Conservation (phyloP, 164 flowering plant species). For the Piper longum region DNA sequence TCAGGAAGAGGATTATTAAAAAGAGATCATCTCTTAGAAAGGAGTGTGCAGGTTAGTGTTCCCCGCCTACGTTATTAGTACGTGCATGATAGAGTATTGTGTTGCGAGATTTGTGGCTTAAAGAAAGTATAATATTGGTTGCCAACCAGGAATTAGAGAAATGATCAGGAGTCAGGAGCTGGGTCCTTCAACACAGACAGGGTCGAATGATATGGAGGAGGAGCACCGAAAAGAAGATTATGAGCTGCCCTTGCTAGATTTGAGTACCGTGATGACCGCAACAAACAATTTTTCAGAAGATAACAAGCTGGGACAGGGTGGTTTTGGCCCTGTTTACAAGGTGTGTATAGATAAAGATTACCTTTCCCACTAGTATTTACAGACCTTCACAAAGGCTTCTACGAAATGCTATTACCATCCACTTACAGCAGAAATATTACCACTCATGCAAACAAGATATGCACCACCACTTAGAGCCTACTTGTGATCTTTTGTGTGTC, state of each 20-base stretch:
- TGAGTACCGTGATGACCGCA: conserved; percentile 7
- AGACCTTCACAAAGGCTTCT: too few species aligned
- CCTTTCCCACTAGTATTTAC: too few species aligned
- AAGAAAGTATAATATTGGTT: not conserved
- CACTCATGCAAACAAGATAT: too few species aligned
- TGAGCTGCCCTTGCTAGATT: conserved; percentile 8
- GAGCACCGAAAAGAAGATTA: conserved; percentile 4
- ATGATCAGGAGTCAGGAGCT: conserved; percentile 1
- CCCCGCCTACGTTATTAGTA: too few species aligned
- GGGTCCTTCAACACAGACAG: not conserved
- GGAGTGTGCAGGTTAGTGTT: not conserved
- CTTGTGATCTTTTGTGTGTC: too few species aligned
- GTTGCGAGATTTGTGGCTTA: not conserved
- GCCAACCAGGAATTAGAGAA: not conserved
- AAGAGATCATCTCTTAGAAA: not conserved
- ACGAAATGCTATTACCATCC: too few species aligned
- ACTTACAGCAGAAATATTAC: too few species aligned
- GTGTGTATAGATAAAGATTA: conserved; percentile 5
- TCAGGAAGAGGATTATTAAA: not conserved
- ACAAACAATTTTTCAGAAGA: conserved; percentile 13
- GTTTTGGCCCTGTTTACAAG: conserved; percentile 36
- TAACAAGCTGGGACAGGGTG: conserved; percentile 24
- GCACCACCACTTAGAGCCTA: too few species aligned
- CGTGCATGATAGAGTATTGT: not conserved
- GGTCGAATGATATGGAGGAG: not conserved